Base-by-base conservation (phyloP, 108 stramenopile species). In the Asterionellopsis glacialis region DNA sequence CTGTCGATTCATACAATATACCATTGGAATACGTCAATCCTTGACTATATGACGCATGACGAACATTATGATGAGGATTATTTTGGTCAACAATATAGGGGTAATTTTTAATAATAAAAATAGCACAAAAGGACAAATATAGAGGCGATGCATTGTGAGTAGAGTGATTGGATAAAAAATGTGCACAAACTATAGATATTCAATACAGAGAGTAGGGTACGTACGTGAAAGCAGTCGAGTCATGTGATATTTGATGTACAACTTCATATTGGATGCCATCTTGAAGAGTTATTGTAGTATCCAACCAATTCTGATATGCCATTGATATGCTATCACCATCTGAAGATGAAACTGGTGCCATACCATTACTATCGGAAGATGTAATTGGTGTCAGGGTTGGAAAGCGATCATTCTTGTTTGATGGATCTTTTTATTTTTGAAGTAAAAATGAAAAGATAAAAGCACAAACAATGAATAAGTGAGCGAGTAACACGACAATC, bases 11-110 rank as follows among this genome's bases (percentile, higher is more conserved):
- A 60, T 73, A 87, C 18, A 93, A 65, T 22, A 41, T 57, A 5
- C 79, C 85, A 59, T 81, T 57, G 28, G 74, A 68, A 69, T 81
- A 91, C 0, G 86, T 83, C 23, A 91, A 51, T 40, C 90, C 90
- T 85, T 91, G 86, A 4, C 82, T 88, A 9, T 14, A 33, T 33
- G 33, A 5, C 7, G 33, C 7, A 33, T 33, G 33, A 33, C 2
- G 2, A 33, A 5, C 2, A 7, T 33, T 33, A 7, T 33, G 33
- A 33, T 33, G 2, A 33, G 2, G 2, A 7, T 33, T 5, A 33
- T 33, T 33, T 33, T 27, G 2, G 15, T 49, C 4, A 38, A 14
- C 53, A 50, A n/a, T 24, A 39, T 10, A n/a, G 51, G 38, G 9
- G 7, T 49, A 39, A 43, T 2, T 65, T 55, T 43, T n/a, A n/a